Evolutionary conservation across 1,284 basidiomycete genomes (phyloP), one percentile per base, ranked within the genome.

Genomic region (Lentinula novae-zelandiae): DNA sequence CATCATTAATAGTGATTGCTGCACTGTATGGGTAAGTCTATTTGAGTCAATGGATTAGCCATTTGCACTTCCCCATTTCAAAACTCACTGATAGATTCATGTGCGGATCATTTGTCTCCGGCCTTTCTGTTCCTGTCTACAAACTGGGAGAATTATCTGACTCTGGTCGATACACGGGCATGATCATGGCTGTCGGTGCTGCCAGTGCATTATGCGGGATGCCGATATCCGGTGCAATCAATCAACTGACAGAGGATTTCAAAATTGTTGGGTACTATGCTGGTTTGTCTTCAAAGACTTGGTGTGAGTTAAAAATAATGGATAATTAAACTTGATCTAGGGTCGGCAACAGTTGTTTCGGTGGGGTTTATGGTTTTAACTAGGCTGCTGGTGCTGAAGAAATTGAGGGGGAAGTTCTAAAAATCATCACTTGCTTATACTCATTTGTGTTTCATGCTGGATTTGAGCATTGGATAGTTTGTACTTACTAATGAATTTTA

Each of bases 161-260:
- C 61, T 74, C 82, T 6, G 83, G 83, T 12, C 71, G 78, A 31
- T 76, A 82, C 12, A 70, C 74, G 2, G 82, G 83, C 1, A 75
- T 84, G 71, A 75, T 76, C 54, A 70, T 82, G 63, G 81, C 76
- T 5, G 64, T 82, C 27, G 54, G 77, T 20, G 70, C 73, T n/a
- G 39, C 74, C n/a, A 63, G 65, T 44, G 52, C 76, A 3, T 63
- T 80, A 17, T 72, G 69, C 8, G 79, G 81, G 5, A 76, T 77
- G 20, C 78, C 80, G 2, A 79, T 82, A 52, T 79, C 77, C 5
- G 80, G 80, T 15, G 78, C 78, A 0, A 80, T 82, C 61, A 70
- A 72, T 50, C 64, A 65, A 17, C 65, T 69, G 0, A 75, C 77
- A 0, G 73, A 71, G 5, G 68, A 68, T 1, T 81, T 72, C 64